A percentile compares a stretch with the other conserved stretches of the same genome.
Evolutionary conservation across 2,329 filamentous ascomycete genomes (phyloP).

Genomic region (Ambrosiella cleistominuta): DNA sequence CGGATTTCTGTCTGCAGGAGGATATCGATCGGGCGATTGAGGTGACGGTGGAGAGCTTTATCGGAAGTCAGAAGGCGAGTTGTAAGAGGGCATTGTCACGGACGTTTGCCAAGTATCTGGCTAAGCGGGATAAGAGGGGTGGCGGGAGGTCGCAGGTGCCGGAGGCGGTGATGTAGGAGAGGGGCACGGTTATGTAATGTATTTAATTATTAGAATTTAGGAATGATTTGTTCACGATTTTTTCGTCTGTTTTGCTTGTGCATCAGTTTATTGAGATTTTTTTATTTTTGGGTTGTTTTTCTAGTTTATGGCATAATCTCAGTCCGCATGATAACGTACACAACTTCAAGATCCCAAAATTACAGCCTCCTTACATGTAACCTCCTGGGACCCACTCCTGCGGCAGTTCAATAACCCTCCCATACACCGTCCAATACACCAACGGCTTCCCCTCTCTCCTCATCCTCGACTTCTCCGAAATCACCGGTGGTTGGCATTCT

Average conservation of each 20-base stretch:
- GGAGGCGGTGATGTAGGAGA: conserved; percentile 4
- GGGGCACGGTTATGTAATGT: neutral
- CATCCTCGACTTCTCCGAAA: conserved; percentile 4
- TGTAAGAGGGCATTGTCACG: conserved; percentile 90
- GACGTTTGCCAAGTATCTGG: conserved; percentile 88
- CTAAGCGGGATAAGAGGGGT: conserved; percentile 23
- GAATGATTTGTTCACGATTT: neutral
- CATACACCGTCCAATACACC: conserved; percentile 9
- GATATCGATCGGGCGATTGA: conserved; percentile 96
- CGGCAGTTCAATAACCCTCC: conserved; percentile 4
- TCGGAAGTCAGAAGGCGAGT: conserved; percentile 90
- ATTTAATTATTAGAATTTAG: neutral
- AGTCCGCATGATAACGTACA: neutral
- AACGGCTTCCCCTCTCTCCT: conserved; percentile 5
- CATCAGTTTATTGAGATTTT: neutral
- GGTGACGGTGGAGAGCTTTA: conserved; percentile 89
- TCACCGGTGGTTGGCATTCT: neutral
- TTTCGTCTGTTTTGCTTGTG: too few relatives aligned
- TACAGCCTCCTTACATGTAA: conserved; percentile 4
- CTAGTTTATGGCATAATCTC: neutral
- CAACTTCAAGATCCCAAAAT: neutral
- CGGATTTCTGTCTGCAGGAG: conserved; percentile 73
- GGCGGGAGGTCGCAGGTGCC: neutral
- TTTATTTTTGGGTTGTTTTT: neutral
- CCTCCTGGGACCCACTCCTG: conserved; percentile 10